Percentiles rank a stretch among this genome's conserved stretches.
These are phyloP conservation scores for Liriodendron chinense DNA, from an alignment of 164 flowering plant genomes.

Conservation along the genomic window DNA sequence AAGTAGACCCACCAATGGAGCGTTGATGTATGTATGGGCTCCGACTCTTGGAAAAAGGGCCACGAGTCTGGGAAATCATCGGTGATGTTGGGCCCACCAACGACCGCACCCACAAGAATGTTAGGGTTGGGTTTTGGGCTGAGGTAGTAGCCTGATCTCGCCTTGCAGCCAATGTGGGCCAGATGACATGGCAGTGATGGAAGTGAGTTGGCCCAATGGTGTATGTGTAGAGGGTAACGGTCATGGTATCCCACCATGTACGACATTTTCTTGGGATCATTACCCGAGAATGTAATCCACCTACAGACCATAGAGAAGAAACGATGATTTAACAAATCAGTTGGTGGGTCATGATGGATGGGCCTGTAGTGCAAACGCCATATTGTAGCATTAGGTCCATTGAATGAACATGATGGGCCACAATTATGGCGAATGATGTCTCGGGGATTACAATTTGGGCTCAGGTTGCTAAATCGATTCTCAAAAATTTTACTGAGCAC, in stretches of 20 bases:
- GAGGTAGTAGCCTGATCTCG: constrained; percentile 63
- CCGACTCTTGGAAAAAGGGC: constrained; percentile 89
- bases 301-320: constrained; percentile 26
- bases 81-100: no score
- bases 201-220: constrained; percentile 83
- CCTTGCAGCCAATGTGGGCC: constrained; percentile 65
- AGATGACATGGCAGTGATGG: constrained; percentile 76
- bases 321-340: not conserved
- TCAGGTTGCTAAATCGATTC: no score
- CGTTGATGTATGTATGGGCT: constrained; percentile 95
- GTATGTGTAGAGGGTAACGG: constrained; percentile 74
- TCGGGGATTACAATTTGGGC: no score
- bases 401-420: no score
- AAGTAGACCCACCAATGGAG: constrained; percentile 86
- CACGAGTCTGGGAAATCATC: no score
- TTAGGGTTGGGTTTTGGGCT: no score
- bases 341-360: not conserved
- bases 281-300: constrained; percentile 97
- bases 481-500: no score
- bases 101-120: no score
- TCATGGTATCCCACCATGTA: constrained; percentile 95
- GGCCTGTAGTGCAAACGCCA: not conserved
- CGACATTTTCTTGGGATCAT: constrained; percentile 75
- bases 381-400: no score
- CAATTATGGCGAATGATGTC: no score